Base-by-base conservation (phyloP, 2,329 filamentous ascomycete species). In the Raffaelea albimanens region DNA sequence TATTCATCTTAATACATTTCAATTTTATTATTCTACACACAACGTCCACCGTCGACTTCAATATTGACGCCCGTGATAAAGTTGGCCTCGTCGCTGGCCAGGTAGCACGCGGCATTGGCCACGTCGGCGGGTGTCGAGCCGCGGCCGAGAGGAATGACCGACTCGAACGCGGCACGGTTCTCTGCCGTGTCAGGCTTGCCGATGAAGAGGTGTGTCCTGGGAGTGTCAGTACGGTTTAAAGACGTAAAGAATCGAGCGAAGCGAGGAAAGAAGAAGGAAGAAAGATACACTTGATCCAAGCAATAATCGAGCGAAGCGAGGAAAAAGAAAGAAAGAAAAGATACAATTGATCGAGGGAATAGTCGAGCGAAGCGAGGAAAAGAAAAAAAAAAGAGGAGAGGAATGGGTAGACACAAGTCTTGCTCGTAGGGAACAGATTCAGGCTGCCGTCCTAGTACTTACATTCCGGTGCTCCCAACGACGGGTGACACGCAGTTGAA, bases 31-130 rank as follows among this genome's bases (percentile, higher is more conserved):
- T 7, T 8, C 18, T 49, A 53, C 7, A 53, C 50, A 46, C 52
- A 53, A 3, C 52, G 52, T 1, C 52, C 52, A 4, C 52, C 52
- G 20, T 53, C 47, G 4, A 83, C 75, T 46, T 85, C 76, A 52
- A 87, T 67, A 52, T 84, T 82, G n/a, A 82, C 72, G 0, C 84
- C 85, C 0, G 83, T 87, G 52, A 89, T 76, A 56, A 88, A 87
- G 3, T 68, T 72, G 0, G 80, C 81, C 58, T 88, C 85, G 23
- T 87, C 80, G 50, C 81, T 85, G 2, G 81, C 82, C 41, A 89
- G 61, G 59, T 83, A 89, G 18, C 82, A 71, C 52, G 78, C 81
- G 22, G 82, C 82, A 57, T 86, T 85, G 2, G 81, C 83, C 33
- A 89, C 75, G 60, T 89, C 85, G 10, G 71, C 67, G 1, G 78